Base-by-base conservation (phyloP, 306 rosid genomes). In the Acacia confusa region DNA sequence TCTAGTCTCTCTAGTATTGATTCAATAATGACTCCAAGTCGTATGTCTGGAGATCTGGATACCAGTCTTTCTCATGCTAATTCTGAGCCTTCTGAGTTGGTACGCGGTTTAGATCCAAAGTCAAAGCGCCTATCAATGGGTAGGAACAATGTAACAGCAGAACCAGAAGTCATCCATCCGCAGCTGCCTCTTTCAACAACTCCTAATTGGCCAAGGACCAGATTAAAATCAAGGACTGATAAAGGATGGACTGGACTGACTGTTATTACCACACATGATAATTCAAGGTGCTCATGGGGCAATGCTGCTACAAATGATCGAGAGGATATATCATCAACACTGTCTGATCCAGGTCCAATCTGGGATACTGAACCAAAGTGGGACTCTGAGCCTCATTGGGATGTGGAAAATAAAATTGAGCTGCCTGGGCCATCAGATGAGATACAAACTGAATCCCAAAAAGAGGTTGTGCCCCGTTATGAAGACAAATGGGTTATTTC, bases 321-420 rank as follows among this genome's bases (percentile, higher is more conserved):
- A 86, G 99, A 95, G 86, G 99, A 95, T 83, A 95, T 89, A 84
- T 95, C 99, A 64, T 93, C 99, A 41, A 95, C 99, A 13, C 84
- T 95, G 40, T 95, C 99, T 55, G 99, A 95, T 88, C 99, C 99
- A 10, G 99, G 99, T 85, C 99, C 99, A 69, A 95, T 95, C 61
- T 95, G 99, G 99, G 98, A 95, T 82, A 83, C 97, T 16, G 99
- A 95, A 81, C 99, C 99, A 36, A 95, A 93, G 90, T 95, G 99
- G 97, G 99, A 95, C 45, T 73, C 82, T 4, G 99, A 93, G 77
- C 82, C 91, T 87, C 87, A 86, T 84, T 95, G 99, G 99, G 93
- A 82, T 85, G 92, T 85, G 75, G 99, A 92, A 87, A 89, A 93
- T 79, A 98, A 97, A 53, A 95, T 95, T 80, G 93, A 92, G 86